These are phyloP conservation scores for Solanum arcanum DNA, from an alignment of 257 asterid genomes.

Conservation along the genomic window DNA sequence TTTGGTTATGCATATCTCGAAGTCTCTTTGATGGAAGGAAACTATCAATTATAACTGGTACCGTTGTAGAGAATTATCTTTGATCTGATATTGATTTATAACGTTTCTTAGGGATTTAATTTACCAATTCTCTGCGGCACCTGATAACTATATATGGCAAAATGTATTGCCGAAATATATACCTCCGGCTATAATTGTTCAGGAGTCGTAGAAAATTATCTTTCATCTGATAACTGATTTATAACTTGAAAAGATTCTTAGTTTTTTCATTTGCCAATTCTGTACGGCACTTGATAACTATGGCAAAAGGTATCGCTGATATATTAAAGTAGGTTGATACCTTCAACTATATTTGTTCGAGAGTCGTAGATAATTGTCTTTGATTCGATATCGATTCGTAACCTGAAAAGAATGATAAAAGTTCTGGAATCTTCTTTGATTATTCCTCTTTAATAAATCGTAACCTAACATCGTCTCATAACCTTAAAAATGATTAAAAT, in stretches of 20 bases:
- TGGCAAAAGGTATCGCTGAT: not conserved
- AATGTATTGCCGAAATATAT: not conserved
- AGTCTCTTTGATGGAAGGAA: not conserved
- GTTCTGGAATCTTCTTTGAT: not conserved
- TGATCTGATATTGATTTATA: too few species aligned
- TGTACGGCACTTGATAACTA: not conserved
- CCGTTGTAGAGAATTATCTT: too few species aligned
- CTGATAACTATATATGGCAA: too few species aligned
- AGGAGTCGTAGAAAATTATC: not conserved
- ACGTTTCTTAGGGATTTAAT: not conserved
- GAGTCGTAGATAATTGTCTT: not conserved
- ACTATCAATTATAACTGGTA: not conserved
- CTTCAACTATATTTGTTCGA: not conserved
- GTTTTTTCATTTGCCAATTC: not conserved
- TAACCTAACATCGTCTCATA: not conserved
- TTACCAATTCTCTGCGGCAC: not conserved
- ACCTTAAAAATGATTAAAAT: not conserved
- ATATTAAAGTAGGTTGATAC: not conserved
- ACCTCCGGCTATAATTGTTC: too few species aligned
- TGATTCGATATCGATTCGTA: not conserved
- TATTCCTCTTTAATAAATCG: not conserved
- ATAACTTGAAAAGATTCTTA: not conserved
- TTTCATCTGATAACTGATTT: not conserved
- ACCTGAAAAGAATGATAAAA: not conserved
- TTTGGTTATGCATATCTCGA: not conserved